These are phyloP conservation scores for Bondarzewia mesenterica DNA, from an alignment of 1,284 basidiomycete genomes.

Conservation along the genomic window DNA sequence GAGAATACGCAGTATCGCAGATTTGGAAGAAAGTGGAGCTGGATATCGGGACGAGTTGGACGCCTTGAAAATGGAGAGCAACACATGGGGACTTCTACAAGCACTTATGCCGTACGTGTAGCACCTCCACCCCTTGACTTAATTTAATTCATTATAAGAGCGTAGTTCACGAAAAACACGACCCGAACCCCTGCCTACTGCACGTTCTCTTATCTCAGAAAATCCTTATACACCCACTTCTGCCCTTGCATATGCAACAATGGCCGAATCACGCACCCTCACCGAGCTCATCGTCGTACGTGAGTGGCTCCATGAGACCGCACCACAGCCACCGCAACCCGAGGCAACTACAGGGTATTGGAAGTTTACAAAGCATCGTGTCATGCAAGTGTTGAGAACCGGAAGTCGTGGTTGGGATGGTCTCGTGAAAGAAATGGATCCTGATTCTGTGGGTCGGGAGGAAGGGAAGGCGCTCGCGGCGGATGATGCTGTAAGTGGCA, in stretches of 20 bases:
- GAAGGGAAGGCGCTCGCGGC: constrained; percentile 48
- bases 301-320: constrained; percentile 73
- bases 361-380: constrained; percentile 68
- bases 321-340: constrained; percentile 46
- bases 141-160: neutral
- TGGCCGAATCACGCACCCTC: constrained; percentile 44
- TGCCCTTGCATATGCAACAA: constrained; percentile 62
- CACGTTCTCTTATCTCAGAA: constrained; percentile 44
- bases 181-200: constrained; percentile 30
- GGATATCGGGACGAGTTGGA: constrained; percentile 45
- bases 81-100: constrained; percentile 78
- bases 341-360: constrained; percentile 75
- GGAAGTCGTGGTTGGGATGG: constrained; percentile 45
- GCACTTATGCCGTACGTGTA: constrained; percentile 55
- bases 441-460: constrained; percentile 49
- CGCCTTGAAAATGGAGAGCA: constrained; percentile 61
- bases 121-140: constrained; percentile 1
- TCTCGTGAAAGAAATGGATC: constrained; percentile 65
- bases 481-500: constrained; percentile 54
- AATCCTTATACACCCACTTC: constrained; percentile 77
- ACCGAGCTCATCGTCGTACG: constrained; percentile 70
- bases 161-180: constrained; percentile 57
- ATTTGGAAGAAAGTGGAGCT: constrained; percentile 36
- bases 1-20: constrained; percentile 33
- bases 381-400: constrained; percentile 57